Evolutionary conservation across 495 filamentous ascomycete genomes (phyloP), one percentile per base, ranked within the genome.

Genomic region (Pyrenopolyporus hunteri): DNA sequence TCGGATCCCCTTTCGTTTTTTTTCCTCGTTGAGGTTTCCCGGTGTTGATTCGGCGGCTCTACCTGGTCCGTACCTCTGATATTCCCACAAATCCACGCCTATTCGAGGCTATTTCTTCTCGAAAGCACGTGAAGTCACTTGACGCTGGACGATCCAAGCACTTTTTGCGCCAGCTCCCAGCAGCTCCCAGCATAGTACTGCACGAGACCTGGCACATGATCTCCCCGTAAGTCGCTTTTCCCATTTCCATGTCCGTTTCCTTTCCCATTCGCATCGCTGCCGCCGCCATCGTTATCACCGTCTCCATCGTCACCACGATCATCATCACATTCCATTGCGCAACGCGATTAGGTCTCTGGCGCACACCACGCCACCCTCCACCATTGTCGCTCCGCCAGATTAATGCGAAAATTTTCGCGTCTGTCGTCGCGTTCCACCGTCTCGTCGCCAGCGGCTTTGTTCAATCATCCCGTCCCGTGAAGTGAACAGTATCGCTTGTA

Each of bases 81-180:
- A 63, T 64, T 64, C 43, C 62, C 62, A 65, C 62, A 65, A 63
- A 63, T 52, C 57, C 59, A 63, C 59, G 67, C 65, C 63, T 63
- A 67, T 71, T 69, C 69, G 55, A 71, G 65, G 51, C 66, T 66
- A 69, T 43, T 62, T 62, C 36, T 61, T 48, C 64, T 63, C 46
- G 59, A 66, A 62, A 67, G 63, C 69, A 71, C 69, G 69, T 71
- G 69, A 71, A 71, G 68, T 71, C 68, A 71, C 66, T 67, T 71
- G 68, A 63, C 68, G 55, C 47, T 37, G 59, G 53, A 68, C 66
- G 60, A 70, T 68, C 67, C 64, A 71, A 71, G 66, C 65, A 69
- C 36, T 57, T n/a, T n/a, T n/a, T 25, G 33, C 54, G 31, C 33
- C 45, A 39, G 42, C 32, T 53, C 45, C 31, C 28, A 35, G 46